A percentile compares a stretch with the other conserved stretches of the same genome.
phyloP scores from a whole-genome alignment of 2,329 filamentous ascomycete genomes.

The Hypoxylon rubiginosum region DNA sequence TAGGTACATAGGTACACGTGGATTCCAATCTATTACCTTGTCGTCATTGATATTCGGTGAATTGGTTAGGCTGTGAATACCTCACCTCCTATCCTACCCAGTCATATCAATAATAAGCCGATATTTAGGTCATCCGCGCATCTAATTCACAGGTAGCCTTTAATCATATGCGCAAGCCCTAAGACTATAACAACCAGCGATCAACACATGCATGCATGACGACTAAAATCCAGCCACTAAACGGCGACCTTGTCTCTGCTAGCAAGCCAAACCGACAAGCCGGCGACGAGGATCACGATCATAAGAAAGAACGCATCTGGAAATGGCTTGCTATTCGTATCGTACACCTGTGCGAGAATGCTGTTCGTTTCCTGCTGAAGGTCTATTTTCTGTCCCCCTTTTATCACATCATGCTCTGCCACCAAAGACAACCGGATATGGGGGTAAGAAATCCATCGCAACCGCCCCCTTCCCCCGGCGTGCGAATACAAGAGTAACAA shows the following conservation, averaged over 20 bases:
- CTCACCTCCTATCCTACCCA: too few species aligned
- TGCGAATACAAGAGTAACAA: slow-evolving; percentile 4
- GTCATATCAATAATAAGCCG: too few species aligned
- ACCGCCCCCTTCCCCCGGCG: background rate
- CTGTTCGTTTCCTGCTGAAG: slow-evolving; percentile 9
- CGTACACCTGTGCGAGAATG: slow-evolving; percentile 16
- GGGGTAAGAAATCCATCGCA: background rate
- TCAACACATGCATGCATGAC: background rate
- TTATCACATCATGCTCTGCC: background rate
- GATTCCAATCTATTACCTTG: background rate
- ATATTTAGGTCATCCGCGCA: too few species aligned
- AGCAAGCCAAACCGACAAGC: background rate
- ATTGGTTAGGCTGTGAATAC: too few species aligned
- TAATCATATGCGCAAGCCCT: background rate
- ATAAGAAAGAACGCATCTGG: background rate
- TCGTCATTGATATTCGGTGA: too few species aligned
- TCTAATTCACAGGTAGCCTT: background rate
- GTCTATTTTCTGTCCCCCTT: slow-evolving; percentile 9
- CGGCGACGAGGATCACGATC: background rate
- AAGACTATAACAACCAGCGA: background rate
- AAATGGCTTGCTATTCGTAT: slow-evolving; percentile 6
- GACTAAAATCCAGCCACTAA: background rate
- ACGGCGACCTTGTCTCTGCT: background rate
- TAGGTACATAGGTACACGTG: background rate
- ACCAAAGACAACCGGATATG: background rate